phyloP scores from a whole-genome alignment of 2,329 filamentous ascomycete species.

The Penicillium sp. region DNA sequence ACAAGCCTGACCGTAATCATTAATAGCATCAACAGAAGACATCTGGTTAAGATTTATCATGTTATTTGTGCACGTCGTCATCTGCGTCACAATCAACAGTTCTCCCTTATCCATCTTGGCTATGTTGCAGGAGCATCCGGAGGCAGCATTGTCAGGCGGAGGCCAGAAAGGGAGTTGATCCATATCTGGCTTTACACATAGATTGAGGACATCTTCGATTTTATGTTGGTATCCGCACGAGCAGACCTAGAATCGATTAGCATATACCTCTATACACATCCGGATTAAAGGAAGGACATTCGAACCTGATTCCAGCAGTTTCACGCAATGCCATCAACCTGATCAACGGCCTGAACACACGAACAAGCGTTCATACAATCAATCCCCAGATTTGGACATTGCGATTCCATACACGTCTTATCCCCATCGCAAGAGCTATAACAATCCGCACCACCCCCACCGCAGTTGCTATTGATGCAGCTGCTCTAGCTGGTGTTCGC shows the following conservation, averaged over 20 bases:
- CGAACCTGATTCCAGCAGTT: slow-evolving; percentile 22
- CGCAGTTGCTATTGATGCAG: slow-evolving; percentile 17
- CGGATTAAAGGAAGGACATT: neutral
- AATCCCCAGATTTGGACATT: slow-evolving; percentile 9
- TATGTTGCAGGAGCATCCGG: slow-evolving; percentile 22
- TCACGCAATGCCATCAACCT: slow-evolving; percentile 14
- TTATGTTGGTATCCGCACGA: slow-evolving; percentile 11
- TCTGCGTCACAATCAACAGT: neutral
- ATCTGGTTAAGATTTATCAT: slow-evolving; percentile 6
- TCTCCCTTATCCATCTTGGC: slow-evolving; percentile 7
- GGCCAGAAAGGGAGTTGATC: slow-evolving; percentile 19
- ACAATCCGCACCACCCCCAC: slow-evolving; percentile 4
- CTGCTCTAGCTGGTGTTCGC: slow-evolving; percentile 5
- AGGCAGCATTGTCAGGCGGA: slow-evolving; percentile 13
- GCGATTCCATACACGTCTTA: slow-evolving; percentile 5
- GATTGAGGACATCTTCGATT: slow-evolving; percentile 1
- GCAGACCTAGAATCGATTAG: slow-evolving; percentile 2
- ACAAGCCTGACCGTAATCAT: slow-evolving; percentile 10
- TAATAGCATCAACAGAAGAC: neutral
- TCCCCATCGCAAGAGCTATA: slow-evolving; percentile 10
- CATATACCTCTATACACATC: too few relatives aligned
- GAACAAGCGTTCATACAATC: slow-evolving; percentile 20
- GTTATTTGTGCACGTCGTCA: slow-evolving; percentile 9
- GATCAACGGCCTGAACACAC: slow-evolving; percentile 3
- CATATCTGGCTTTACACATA: slow-evolving; percentile 4